phyloP scores from a whole-genome alignment of 129 eudicot genomes.

The Ambrosia trifida region DNA sequence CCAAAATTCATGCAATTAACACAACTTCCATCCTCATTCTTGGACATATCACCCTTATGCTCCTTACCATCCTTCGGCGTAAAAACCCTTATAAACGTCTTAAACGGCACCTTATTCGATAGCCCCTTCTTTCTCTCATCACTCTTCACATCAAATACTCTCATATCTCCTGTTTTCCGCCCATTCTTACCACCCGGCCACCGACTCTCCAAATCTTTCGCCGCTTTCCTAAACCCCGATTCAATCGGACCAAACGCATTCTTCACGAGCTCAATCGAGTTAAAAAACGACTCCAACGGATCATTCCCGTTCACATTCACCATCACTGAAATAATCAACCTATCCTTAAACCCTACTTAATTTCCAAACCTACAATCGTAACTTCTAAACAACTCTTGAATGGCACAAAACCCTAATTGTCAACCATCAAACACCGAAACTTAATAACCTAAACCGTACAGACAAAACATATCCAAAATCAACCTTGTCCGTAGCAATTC shows the following conservation, averaged over 20 bases:
- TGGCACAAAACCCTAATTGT: conserved; percentile 21
- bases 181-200: conserved; percentile 54
- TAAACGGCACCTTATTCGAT: conserved; percentile 17
- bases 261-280: conserved; percentile 58
- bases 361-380: conserved; percentile 19
- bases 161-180: conserved; percentile 11
- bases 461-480: conserved; percentile 26
- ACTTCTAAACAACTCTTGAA: not conserved
- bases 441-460: conserved; percentile 14
- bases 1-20: conserved; percentile 74
- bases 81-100: conserved; percentile 12
- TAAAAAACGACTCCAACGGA: conserved; percentile 59
- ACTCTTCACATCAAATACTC: conserved; percentile 35
- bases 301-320: conserved; percentile 61
- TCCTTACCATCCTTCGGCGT: not conserved
- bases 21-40: conserved; percentile 53
- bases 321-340: conserved; percentile 46
- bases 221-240: conserved; percentile 54
- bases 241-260: conserved; percentile 71
- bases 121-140: conserved; percentile 47
- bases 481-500: conserved; percentile 15
- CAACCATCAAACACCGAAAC: conserved; percentile 1
- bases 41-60: conserved; percentile 21
- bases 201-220: conserved; percentile 62
- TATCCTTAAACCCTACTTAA: conserved; percentile 27